Evolutionary conservation across 106 monocot species (phyloP).

Genomic region (Gastrodia elata): DNA sequence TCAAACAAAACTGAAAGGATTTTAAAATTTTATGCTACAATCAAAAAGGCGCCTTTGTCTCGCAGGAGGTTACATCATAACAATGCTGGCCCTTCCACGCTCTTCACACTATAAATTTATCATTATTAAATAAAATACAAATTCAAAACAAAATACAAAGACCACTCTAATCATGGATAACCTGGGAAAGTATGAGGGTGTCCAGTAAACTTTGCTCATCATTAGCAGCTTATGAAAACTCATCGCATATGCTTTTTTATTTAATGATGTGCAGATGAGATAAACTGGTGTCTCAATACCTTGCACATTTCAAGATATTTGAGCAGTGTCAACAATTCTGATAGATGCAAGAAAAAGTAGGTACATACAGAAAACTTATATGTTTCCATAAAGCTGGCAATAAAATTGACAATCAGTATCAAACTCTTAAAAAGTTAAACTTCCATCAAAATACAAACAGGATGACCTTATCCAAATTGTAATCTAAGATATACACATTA

Average conservation of each 20-base stretch:
- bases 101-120: constrained; percentile 55
- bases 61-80: constrained; percentile 57
- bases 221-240: constrained; percentile 16
- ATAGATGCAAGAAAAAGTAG: not conserved
- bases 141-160: not conserved
- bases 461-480: not conserved
- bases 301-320: constrained; percentile 5
- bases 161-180: not conserved
- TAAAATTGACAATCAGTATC: not conserved
- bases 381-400: no score
- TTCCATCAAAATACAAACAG: not conserved
- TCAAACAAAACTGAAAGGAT: constrained; percentile 1
- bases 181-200: constrained; percentile 58
- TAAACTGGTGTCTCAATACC: constrained; percentile 44
- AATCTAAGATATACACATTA: not conserved
- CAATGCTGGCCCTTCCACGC: constrained; percentile 36
- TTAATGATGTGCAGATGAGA: constrained; percentile 17
- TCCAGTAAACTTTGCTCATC: constrained; percentile 49
- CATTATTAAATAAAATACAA: not conserved
- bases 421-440: not conserved
- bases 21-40: not conserved
- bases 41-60: constrained; percentile 39
- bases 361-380: no score
- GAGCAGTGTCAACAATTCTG: not conserved
- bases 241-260: constrained; percentile 7